Percentiles rank a stretch among this genome's conserved stretches.
Conservation (phyloP, 2,329 filamentous ascomycete genomes). For the Chaetothyriales sp. region DNA sequence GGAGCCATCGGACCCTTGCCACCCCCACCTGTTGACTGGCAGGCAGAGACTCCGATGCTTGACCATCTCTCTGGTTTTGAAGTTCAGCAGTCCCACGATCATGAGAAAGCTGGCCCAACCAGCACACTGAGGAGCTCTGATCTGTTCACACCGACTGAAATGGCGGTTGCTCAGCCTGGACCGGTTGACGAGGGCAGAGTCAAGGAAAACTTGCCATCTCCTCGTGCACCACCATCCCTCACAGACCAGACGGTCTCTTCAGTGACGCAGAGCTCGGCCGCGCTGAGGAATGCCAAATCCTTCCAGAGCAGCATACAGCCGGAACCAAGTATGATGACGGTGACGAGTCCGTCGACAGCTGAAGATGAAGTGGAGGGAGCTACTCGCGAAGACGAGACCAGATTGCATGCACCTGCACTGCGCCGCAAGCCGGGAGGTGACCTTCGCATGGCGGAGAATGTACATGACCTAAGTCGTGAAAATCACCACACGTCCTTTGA, state of each 20-base stretch:
- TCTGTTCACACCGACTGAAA: background rate
- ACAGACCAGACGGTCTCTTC: background rate
- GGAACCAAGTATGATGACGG: background rate
- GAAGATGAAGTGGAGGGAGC: background rate
- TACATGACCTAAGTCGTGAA: conserved; percentile 42
- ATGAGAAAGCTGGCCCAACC: background rate
- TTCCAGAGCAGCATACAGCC: background rate
- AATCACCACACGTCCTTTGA: conserved; percentile 24
- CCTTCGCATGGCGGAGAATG: conserved; percentile 51
- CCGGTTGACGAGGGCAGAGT: too few species aligned
- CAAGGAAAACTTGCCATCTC: too few species aligned
- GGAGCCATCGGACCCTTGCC: conserved; percentile 19
- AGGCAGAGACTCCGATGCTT: background rate
- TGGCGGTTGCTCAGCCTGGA: background rate
- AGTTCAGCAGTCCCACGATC: background rate
- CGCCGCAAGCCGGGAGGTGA: conserved; percentile 62
- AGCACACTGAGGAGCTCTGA: background rate
- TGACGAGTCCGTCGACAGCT: background rate
- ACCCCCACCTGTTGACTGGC: background rate
- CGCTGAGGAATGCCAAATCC: background rate
- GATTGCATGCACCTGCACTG: conserved; percentile 37
- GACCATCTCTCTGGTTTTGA: background rate
- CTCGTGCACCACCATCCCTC: too few species aligned
- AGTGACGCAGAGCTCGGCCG: background rate
- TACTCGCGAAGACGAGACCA: background rate